A percentile compares a stretch with the other conserved stretches of the same genome.
Evolutionary conservation across 2,329 filamentous ascomycete species (phyloP).

Genomic region (Scedosporium boydii): DNA sequence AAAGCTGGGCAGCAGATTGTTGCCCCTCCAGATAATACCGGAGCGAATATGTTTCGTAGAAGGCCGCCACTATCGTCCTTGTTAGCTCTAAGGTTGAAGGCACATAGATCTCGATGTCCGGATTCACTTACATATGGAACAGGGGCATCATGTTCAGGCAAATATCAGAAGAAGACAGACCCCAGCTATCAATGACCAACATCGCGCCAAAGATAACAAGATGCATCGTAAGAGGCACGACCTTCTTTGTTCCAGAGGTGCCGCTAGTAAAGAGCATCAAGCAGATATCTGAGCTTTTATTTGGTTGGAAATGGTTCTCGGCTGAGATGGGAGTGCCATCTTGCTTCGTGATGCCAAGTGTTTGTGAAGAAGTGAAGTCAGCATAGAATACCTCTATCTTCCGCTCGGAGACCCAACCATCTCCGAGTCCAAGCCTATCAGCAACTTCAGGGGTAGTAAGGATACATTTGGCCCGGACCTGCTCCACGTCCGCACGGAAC

Average conservation of each 20-base stretch:
- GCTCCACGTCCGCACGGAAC: slow-evolving; percentile 38
- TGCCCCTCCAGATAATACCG: slow-evolving; percentile 42
- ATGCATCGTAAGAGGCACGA: slow-evolving; percentile 42
- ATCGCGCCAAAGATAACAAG: slow-evolving; percentile 40
- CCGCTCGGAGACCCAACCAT: slow-evolving; percentile 17
- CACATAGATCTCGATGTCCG: not conserved
- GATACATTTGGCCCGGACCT: slow-evolving; percentile 35
- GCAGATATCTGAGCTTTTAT: slow-evolving; percentile 34
- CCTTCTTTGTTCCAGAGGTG: slow-evolving; percentile 48
- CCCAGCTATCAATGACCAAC: slow-evolving; percentile 45
- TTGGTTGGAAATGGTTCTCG: slow-evolving; percentile 18
- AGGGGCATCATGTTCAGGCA: slow-evolving; percentile 53
- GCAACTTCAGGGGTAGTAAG: slow-evolving; percentile 32
- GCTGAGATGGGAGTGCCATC: slow-evolving; percentile 9
- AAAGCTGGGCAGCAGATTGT: slow-evolving; percentile 45
- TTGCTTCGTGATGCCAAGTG: slow-evolving; percentile 7
- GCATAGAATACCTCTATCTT: slow-evolving; percentile 29
- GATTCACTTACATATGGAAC: slow-evolving; percentile 38
- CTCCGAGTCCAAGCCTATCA: slow-evolving; percentile 25
- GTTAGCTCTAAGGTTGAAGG: not conserved
- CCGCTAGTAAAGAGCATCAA: slow-evolving; percentile 49
- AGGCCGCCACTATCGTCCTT: slow-evolving; percentile 32
- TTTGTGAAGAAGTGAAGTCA: slow-evolving; percentile 5
- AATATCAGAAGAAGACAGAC: slow-evolving; percentile 32
- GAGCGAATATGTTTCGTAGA: slow-evolving; percentile 44